Conservation (phyloP, 2,329 filamentous ascomycete species). For the Fusarium continuum region DNA sequence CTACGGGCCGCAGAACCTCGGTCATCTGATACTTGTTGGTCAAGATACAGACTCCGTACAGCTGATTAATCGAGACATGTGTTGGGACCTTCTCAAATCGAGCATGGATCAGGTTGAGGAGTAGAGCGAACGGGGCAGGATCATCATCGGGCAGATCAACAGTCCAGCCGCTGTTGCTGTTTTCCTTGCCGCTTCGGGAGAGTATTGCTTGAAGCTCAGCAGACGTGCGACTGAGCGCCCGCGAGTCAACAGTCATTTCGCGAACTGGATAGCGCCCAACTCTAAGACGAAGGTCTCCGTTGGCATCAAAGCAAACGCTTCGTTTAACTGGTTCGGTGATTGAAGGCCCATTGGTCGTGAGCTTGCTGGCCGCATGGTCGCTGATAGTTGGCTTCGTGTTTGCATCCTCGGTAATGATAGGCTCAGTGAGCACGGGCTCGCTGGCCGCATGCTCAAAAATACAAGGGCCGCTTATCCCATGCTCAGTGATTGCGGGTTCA, state of each 20-base stretch:
- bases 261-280: background rate
- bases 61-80: background rate
- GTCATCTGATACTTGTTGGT: slow-evolving; percentile 31
- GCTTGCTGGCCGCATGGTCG: background rate
- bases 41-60: slow-evolving; percentile 16
- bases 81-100: slow-evolving; percentile 5
- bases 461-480: no score
- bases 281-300: slow-evolving; percentile 12
- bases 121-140: background rate
- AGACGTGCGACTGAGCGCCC: slow-evolving; percentile 19
- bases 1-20: slow-evolving; percentile 18
- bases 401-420: background rate
- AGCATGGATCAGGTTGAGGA: slow-evolving; percentile 23
- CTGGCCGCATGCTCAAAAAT: background rate
- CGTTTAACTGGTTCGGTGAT: background rate
- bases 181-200: background rate
- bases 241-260: slow-evolving; percentile 20
- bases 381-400: background rate
- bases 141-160: slow-evolving; percentile 10
- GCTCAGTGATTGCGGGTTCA: no score
- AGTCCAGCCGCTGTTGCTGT: background rate
- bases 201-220: background rate
- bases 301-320: slow-evolving; percentile 1
- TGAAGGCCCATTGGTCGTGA: no score
- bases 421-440: background rate